These are phyloP conservation scores for Psidium guajava DNA, from an alignment of 345 rosid genomes.

Conservation along the genomic window DNA sequence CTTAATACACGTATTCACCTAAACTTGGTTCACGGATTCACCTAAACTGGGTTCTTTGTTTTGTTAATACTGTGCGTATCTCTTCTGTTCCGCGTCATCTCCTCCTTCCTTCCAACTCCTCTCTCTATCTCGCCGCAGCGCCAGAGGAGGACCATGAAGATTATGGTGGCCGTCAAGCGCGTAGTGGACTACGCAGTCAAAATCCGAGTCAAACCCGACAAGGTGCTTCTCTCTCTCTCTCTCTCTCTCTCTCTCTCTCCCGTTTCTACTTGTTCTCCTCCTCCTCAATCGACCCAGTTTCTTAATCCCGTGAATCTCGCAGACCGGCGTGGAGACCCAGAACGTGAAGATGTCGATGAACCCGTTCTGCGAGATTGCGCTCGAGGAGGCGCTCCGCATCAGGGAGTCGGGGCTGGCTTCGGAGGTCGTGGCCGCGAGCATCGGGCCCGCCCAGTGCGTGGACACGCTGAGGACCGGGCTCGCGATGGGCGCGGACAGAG, in stretches of 20 bases:
- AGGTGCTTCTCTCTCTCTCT: conserved; percentile 24
- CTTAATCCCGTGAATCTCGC: background rate
- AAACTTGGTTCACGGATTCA: background rate
- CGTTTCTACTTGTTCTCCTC: background rate
- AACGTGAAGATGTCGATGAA: conserved; percentile 99
- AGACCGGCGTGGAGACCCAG: conserved; percentile 88
- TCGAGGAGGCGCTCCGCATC: conserved; percentile 83
- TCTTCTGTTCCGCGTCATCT: background rate
- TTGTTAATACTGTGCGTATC: background rate
- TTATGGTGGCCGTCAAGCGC: conserved; percentile 82
- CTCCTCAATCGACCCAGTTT: background rate
- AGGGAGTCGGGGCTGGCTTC: conserved; percentile 75
- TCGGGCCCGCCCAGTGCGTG: conserved; percentile 62
- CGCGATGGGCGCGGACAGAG: conserved; percentile 97
- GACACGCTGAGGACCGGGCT: conserved; percentile 89
- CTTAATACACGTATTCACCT: too few relatives aligned
- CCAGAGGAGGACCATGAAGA: conserved; percentile 42
- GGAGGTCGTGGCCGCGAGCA: conserved; percentile 71
- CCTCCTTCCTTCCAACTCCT: background rate
- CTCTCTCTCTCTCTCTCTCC: background rate
- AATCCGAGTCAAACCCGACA: conserved; percentile 89
- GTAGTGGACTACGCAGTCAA: conserved; percentile 92
- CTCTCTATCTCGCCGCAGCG: background rate
- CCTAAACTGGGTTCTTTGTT: background rate
- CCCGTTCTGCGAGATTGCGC: conserved; percentile 91